These are phyloP conservation scores for Stropharia rugosoannulata DNA, from an alignment of 768 basidiomycete species.

Conservation along the genomic window DNA sequence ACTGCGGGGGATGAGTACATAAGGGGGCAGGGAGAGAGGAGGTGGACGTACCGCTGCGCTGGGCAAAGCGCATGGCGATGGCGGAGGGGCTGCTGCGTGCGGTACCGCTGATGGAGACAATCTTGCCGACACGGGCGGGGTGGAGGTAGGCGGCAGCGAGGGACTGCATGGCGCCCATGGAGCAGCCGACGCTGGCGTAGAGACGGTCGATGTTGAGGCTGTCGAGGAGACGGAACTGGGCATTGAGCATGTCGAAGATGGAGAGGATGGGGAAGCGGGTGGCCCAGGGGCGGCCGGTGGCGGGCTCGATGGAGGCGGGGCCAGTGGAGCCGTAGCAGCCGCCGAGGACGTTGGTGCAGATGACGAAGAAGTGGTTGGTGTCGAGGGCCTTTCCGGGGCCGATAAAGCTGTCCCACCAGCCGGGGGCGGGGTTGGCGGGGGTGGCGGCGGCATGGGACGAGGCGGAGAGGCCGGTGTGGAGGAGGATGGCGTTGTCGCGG, in stretches of 20 bases:
- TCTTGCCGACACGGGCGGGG: conserved; percentile 84
- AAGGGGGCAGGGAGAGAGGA: not conserved
- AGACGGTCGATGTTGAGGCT: conserved; percentile 80
- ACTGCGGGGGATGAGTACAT: conserved; percentile 45
- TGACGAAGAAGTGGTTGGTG: conserved; percentile 87
- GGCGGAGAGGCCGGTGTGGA: conserved; percentile 95
- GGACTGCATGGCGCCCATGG: conserved; percentile 99
- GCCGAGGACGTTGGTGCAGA: conserved; percentile 96
- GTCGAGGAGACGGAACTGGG: conserved; percentile 86
- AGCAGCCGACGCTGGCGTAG: conserved; percentile 91
- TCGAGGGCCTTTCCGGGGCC: conserved; percentile 94
- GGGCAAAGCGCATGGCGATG: conserved; percentile 95
- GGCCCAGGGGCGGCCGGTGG: conserved; percentile 72
- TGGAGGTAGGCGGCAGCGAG: conserved; percentile 92
- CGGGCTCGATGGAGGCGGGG: conserved; percentile 79
- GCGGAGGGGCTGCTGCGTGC: conserved; percentile 90
- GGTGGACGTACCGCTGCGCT: conserved; percentile 78
- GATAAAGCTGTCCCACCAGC: conserved; percentile 99
- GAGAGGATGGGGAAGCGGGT: conserved; percentile 90
- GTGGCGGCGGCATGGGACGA: conserved; percentile 94
- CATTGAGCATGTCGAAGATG: conserved; percentile 96
- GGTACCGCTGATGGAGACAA: conserved; percentile 94
- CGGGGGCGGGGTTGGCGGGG: conserved; percentile 68
- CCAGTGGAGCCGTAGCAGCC: conserved; percentile 98
- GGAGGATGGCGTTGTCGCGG: conserved; percentile 86